Conservation (phyloP, 495 filamentous ascomycete species). For the Parmelia sp. region DNA sequence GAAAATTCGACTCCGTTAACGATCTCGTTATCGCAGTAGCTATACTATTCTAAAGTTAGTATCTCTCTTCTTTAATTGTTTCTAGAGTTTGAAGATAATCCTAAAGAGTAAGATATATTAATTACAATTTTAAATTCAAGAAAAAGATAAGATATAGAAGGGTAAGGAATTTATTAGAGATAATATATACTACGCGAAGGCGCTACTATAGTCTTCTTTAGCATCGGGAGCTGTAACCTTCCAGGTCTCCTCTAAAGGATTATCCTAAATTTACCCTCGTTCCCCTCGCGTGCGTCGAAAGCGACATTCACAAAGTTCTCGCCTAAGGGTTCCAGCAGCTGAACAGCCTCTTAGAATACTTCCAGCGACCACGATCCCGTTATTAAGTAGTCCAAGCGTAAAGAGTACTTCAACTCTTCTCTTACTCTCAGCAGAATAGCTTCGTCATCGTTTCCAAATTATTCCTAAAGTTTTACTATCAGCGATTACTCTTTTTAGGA, state of each 20-base stretch:
- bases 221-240: conserved; percentile 56
- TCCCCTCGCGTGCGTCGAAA: conserved; percentile 59
- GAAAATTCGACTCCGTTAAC: conserved; percentile 95
- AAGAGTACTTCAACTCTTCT: conserved; percentile 55
- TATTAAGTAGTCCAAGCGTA: conserved; percentile 83
- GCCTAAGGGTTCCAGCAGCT: conserved; percentile 57
- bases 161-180: background rate
- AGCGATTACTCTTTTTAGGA: too few species aligned
- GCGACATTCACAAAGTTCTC: conserved; percentile 70
- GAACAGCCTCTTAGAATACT: conserved; percentile 75
- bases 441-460: conserved; percentile 40
- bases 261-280: conserved; percentile 79
- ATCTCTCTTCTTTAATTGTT: background rate
- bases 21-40: conserved; percentile 87
- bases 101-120: background rate
- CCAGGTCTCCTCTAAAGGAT: conserved; percentile 78
- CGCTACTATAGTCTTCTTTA: conserved; percentile 35
- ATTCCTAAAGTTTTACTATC: too few species aligned
- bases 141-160: too few species aligned
- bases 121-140: background rate
- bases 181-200: conserved; percentile 61
- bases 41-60: background rate
- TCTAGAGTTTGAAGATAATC: background rate
- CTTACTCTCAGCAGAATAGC: conserved; percentile 54
- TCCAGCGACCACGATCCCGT: conserved; percentile 93